Conservation (phyloP, 2,329 filamentous ascomycete species). For the Sclerotiophoma versabilis region DNA sequence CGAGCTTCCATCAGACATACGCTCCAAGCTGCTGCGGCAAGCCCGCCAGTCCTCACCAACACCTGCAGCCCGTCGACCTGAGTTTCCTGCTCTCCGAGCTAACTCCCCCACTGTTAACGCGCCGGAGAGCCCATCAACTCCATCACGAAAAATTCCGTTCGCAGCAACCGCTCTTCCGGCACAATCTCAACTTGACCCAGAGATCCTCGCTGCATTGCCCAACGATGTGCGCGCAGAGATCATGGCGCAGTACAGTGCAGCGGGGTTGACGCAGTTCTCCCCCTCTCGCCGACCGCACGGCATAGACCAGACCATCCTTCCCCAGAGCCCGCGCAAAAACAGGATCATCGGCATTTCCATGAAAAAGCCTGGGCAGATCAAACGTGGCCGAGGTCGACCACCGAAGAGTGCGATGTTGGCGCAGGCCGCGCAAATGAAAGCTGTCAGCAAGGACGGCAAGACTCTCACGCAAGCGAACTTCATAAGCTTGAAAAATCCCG, state of each 20-base stretch:
- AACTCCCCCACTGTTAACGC: neutral
- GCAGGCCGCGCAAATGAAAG: slow-evolving; percentile 60
- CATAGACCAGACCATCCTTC: slow-evolving; percentile 42
- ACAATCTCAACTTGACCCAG: slow-evolving; percentile 82
- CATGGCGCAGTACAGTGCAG: slow-evolving; percentile 69
- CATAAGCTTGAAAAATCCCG: slow-evolving; percentile 51
- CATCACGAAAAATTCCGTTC: slow-evolving; percentile 31
- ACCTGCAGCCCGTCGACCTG: slow-evolving; percentile 18
- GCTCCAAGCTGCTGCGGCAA: slow-evolving; percentile 69
- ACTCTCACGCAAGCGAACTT: slow-evolving; percentile 77
- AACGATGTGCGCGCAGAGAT: slow-evolving; percentile 86
- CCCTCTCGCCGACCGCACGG: slow-evolving; percentile 45
- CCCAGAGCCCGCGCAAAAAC: slow-evolving; percentile 60
- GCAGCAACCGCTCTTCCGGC: slow-evolving; percentile 57
- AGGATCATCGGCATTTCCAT: slow-evolving; percentile 57
- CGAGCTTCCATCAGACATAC: slow-evolving; percentile 84
- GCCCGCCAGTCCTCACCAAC: slow-evolving; percentile 39
- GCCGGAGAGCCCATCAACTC: slow-evolving; percentile 16
- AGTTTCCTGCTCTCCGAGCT: neutral
- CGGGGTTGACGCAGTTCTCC: slow-evolving; percentile 30
- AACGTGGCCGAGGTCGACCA: slow-evolving; percentile 68
- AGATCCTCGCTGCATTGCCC: slow-evolving; percentile 82
- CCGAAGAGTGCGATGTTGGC: slow-evolving; percentile 48
- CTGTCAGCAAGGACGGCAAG: slow-evolving; percentile 35
- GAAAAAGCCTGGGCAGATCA: slow-evolving; percentile 67